Evolutionary conservation across 192 early-diverging fungal species (phyloP).

Genomic region (Nowakowskiella sp.): DNA sequence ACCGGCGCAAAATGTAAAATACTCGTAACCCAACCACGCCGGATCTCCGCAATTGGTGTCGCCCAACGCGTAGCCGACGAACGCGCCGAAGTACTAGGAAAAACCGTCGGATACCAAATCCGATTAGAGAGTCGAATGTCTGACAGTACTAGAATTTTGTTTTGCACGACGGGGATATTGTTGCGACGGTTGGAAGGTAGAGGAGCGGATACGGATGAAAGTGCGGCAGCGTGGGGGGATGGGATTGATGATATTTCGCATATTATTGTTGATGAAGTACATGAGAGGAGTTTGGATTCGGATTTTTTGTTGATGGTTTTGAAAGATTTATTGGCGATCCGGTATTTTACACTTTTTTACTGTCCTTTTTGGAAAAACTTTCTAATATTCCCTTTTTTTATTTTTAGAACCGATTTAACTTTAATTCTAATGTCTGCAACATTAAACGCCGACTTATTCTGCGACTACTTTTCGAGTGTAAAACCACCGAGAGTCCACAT

Average conservation of each 20-base stretch:
- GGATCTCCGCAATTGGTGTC: conserved; percentile 49
- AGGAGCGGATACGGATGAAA: conserved; percentile 14
- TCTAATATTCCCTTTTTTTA: not conserved
- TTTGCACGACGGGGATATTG: conserved; percentile 62
- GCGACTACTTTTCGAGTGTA: conserved; percentile 56
- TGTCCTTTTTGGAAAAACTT: conserved; percentile 4
- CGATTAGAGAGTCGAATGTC: conserved; percentile 27
- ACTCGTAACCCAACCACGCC: conserved; percentile 29
- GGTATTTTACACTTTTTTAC: too few relatives aligned
- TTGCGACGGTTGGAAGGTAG: conserved; percentile 44
- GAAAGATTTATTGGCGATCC: conserved; percentile 43
- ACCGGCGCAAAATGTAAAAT: conserved; percentile 28
- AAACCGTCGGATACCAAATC: conserved; percentile 56
- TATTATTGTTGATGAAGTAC: conserved; percentile 75
- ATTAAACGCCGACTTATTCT: conserved; percentile 68
- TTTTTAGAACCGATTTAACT: conserved; percentile 38
- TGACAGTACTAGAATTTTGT: conserved; percentile 47
- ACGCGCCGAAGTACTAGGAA: conserved; percentile 33
- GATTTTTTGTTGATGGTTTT: conserved; percentile 77
- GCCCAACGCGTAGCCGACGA: conserved; percentile 50
- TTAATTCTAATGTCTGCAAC: conserved; percentile 87
- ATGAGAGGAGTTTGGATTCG: conserved; percentile 65
- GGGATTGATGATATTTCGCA: conserved; percentile 49
- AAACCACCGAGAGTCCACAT: conserved; percentile 53
- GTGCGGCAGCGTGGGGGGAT: too few relatives aligned